Evolutionary conservation across 306 rosid species (phyloP).

Genomic region (Ochetophila trinervis): DNA sequence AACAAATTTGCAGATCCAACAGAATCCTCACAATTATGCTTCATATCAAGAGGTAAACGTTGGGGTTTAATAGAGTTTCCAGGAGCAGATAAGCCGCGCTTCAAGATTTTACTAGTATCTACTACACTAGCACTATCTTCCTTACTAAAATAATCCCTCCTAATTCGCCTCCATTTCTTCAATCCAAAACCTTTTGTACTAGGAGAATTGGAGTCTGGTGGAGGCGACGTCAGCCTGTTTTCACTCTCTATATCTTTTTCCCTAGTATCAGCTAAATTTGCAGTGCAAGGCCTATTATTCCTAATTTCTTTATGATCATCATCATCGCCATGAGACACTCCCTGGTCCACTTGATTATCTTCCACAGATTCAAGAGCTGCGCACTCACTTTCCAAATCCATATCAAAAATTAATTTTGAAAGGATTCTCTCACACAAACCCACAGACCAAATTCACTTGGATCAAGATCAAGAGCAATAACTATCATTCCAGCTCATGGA

Average conservation of each 20-base stretch:
- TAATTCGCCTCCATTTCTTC: slow-evolving; percentile 60
- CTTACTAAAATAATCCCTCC: slow-evolving; percentile 36
- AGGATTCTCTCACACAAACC: slow-evolving; percentile 18
- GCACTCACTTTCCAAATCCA: slow-evolving; percentile 70
- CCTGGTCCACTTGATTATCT: slow-evolving; percentile 46
- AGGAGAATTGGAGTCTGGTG: slow-evolving; percentile 18
- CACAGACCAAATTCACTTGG: slow-evolving; percentile 20
- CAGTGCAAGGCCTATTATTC: slow-evolving; percentile 37
- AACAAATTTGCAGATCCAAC: slow-evolving; percentile 43
- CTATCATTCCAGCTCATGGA: slow-evolving; percentile 28
- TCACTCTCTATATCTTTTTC: slow-evolving; percentile 29
- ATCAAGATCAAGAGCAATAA: slow-evolving; percentile 29
- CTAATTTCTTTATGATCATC: slow-evolving; percentile 34
- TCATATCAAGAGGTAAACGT: slow-evolving; percentile 34
- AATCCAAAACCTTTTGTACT: slow-evolving; percentile 41
- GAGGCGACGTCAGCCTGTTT: slow-evolving; percentile 25
- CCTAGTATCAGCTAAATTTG: slow-evolving; percentile 29
- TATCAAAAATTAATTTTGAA: slow-evolving; percentile 27
- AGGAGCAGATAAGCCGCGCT: slow-evolving; percentile 57
- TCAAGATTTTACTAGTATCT: slow-evolving; percentile 49
- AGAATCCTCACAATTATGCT: slow-evolving; percentile 48
- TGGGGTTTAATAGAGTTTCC: slow-evolving; percentile 38
- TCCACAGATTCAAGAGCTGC: slow-evolving; percentile 45
- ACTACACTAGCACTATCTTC: slow-evolving; percentile 32
- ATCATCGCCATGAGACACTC: slow-evolving; percentile 33